Evolutionary conservation across 345 rosid genomes (phyloP).

Genomic region (Jatropha curcas): DNA sequence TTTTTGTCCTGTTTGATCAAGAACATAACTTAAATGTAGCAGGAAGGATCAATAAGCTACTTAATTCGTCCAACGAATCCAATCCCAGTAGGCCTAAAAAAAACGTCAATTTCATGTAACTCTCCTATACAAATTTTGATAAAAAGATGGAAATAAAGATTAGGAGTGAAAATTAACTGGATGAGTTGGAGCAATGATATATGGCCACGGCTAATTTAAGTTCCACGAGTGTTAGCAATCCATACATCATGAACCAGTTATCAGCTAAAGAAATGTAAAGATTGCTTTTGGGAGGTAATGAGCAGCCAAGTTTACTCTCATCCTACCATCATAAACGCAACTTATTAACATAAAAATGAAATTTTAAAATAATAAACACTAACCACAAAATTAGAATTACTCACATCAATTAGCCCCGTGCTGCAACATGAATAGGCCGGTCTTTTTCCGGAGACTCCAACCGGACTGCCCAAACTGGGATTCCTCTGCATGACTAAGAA

Average conservation of each 20-base stretch:
- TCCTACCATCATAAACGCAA: slow-evolving; percentile 37
- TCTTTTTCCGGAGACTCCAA: slow-evolving; percentile 18
- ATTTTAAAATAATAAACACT: not conserved
- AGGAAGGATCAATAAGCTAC: slow-evolving; percentile 56
- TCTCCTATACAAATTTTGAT: not conserved
- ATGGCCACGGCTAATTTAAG: slow-evolving; percentile 42
- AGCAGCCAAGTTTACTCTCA: slow-evolving; percentile 45
- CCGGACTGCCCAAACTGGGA: slow-evolving; percentile 43
- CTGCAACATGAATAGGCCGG: slow-evolving; percentile 50
- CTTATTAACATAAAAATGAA: not conserved
- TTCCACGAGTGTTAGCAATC: slow-evolving; percentile 54
- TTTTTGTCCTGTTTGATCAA: slow-evolving; percentile 40
- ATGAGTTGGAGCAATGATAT: slow-evolving; percentile 25
- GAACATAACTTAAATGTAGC: slow-evolving; percentile 43
- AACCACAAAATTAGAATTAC: no score
- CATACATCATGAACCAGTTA: slow-evolving; percentile 50
- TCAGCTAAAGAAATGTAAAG: slow-evolving; percentile 52
- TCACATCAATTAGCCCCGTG: slow-evolving; percentile 46
- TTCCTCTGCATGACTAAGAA: slow-evolving; percentile 62
- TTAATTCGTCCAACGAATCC: slow-evolving; percentile 65
- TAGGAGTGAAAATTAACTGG: not conserved
- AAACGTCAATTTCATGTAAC: not conserved
- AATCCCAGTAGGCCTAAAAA: slow-evolving; percentile 51
- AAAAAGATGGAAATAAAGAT: not conserved
- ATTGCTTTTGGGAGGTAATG: slow-evolving; percentile 40